Evolutionary conservation across 2,329 filamentous ascomycete genomes (phyloP).

Genomic region (Apiospora marii): DNA sequence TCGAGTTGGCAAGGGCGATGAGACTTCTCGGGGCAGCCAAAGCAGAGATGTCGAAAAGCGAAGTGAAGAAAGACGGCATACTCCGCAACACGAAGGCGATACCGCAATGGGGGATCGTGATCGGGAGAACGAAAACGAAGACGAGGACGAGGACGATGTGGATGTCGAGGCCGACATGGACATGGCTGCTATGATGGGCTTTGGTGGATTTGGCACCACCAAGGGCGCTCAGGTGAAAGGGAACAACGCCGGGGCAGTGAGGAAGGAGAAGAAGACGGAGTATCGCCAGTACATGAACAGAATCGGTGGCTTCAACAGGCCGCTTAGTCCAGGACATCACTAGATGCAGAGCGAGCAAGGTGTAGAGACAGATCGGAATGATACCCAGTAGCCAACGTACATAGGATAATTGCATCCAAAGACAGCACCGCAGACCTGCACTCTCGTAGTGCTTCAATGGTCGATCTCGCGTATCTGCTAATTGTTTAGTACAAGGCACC

Average conservation of each 20-base stretch:
- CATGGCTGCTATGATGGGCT: conserved; percentile 91
- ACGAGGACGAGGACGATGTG: conserved; percentile 60
- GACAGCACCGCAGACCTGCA: not conserved
- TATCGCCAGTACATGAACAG: conserved; percentile 98
- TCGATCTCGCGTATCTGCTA: conserved; percentile 3
- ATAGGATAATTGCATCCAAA: conserved; percentile 1
- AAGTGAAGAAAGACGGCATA: conserved; percentile 29
- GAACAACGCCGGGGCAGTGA: conserved; percentile 82
- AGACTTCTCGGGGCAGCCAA: conserved; percentile 35
- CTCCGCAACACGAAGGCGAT: conserved; percentile 29
- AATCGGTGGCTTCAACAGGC: conserved; percentile 81
- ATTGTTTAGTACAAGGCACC: not conserved
- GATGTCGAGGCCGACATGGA: conserved; percentile 73
- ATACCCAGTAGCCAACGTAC: conserved; percentile 5
- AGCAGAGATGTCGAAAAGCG: conserved; percentile 33
- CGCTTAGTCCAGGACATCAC: conserved; percentile 64
- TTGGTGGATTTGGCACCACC: conserved; percentile 83
- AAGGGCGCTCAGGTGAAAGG: conserved; percentile 89
- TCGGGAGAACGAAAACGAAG: conserved; percentile 46
- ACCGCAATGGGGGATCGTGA: conserved; percentile 41
- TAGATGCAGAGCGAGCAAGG: conserved; percentile 22
- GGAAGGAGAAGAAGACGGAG: conserved; percentile 93
- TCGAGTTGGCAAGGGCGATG: conserved; percentile 45
- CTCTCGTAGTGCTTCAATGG: not conserved
- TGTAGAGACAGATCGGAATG: not conserved